Conservation (phyloP, 177 flowering plant genomes). For the Telopea speciosissima region DNA sequence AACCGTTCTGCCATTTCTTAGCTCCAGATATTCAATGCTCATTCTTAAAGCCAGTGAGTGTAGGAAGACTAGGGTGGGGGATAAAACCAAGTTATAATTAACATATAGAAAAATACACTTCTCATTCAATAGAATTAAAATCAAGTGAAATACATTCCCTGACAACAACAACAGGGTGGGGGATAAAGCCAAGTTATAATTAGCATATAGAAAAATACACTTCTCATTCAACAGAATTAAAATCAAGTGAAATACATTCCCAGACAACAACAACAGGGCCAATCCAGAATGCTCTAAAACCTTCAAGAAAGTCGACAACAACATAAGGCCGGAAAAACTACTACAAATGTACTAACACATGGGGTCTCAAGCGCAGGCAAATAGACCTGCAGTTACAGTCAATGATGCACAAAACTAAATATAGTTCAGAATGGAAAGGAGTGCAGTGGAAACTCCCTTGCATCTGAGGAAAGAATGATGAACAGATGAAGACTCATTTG, state of each 20-base stretch:
- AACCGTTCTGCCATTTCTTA: no score
- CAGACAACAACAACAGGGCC: neutral
- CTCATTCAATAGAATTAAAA: neutral
- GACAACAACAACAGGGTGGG: neutral
- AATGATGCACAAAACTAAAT: conserved; percentile 2
- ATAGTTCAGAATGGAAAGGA: conserved; percentile 4
- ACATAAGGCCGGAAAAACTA: neutral
- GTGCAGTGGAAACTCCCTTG: conserved; percentile 10
- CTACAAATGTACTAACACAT: conserved; percentile 12
- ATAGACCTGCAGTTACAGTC: conserved; percentile 13
- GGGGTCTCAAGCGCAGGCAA: conserved; percentile 21
- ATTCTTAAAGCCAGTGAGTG: neutral
- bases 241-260: neutral
- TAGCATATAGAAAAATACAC: neutral
- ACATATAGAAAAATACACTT: neutral
- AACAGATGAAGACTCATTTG: conserved; percentile 20
- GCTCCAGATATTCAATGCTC: neutral
- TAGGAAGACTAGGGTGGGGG: no score
- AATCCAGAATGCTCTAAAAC: neutral
- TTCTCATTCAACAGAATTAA: neutral
- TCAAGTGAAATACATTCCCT: neutral
- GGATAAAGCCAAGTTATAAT: neutral
- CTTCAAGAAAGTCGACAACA: neutral
- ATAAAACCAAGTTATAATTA: neutral
- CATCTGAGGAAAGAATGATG: conserved; percentile 18